Base-by-base conservation (phyloP, 2,329 filamentous ascomycete genomes). In the Canariomyces notabilis region DNA sequence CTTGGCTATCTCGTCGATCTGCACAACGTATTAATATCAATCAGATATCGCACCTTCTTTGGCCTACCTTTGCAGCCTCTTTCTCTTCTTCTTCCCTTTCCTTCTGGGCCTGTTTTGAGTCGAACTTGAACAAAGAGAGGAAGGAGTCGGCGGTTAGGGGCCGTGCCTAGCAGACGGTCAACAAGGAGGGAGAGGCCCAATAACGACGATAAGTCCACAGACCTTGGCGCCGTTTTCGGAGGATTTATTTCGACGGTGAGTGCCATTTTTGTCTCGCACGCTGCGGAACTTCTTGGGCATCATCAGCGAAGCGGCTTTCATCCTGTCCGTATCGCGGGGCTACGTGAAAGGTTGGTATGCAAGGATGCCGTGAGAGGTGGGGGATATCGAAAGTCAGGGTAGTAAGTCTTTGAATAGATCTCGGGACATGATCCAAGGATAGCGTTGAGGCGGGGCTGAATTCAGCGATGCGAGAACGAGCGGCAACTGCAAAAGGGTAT, bases 201-300 rank as follows among this genome's bases (percentile, higher is more conserved):
- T n/a, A 12, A 20, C 18, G 42, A 44, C 29, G 14, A 26, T 18
- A 19, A 31, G 26, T 45, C 36, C 44, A 57, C 64, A 49, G 65
- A 79, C 77, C 71, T 76, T 80, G 52, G 70, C 71, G 19, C 67
- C 64, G 19, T 75, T 71, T 45, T 80, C 76, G 16, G 72, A 70
- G 37, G 77, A 80, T 57, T 76, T 79, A 58, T 71, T 73, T 49
- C 77, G 74, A 48, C 69, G 70, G 55, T 79, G 75, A 31, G 62
- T 56, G 49, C 68, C 72, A 63, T 73, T 74, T 67, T 79, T 88
- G 59, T 87, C 85, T 55, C 83, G 79, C 56, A 83, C 73, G 64
- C 79, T 86, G 50, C 87, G 79, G 63, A 89, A 82, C 59, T 83
- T 81, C 61, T 78, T 81, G 39, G 74, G 74, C 40, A 53, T 44